phyloP scores from a whole-genome alignment of 805 yeast species.

The Saturnispora serradocipensis region DNA sequence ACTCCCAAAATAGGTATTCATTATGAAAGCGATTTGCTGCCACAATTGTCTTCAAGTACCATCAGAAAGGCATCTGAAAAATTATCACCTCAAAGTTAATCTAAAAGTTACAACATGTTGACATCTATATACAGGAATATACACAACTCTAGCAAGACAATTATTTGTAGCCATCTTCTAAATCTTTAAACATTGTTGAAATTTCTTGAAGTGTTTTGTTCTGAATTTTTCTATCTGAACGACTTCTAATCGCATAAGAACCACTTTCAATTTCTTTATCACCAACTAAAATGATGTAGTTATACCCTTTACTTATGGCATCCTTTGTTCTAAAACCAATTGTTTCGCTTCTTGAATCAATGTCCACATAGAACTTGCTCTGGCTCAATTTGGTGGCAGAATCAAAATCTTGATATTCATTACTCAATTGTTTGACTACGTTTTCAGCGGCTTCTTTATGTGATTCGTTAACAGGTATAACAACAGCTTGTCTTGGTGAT shows the following conservation, averaged over 20 bases:
- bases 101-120: neutral
- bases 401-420: slow-evolving; percentile 27
- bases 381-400: slow-evolving; percentile 48
- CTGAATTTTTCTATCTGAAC: slow-evolving; percentile 39
- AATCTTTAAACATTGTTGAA: slow-evolving; percentile 39
- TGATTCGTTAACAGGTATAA: slow-evolving; percentile 67
- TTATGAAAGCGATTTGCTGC: slow-evolving; percentile 18
- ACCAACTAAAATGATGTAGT: slow-evolving; percentile 77
- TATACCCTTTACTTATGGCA: slow-evolving; percentile 64
- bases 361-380: slow-evolving; percentile 60
- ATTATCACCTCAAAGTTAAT: neutral
- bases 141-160: neutral
- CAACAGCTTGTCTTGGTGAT: slow-evolving; percentile 80
- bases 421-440: slow-evolving; percentile 39
- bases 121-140: slow-evolving; percentile 6
- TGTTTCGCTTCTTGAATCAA: slow-evolving; percentile 68
- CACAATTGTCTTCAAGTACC: slow-evolving; percentile 13
- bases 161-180: slow-evolving; percentile 42
- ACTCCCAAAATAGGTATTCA: slow-evolving; percentile 18
- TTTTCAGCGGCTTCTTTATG: slow-evolving; percentile 48
- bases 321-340: slow-evolving; percentile 75
- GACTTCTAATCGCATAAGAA: slow-evolving; percentile 54
- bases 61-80: slow-evolving; percentile 15
- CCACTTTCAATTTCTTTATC: slow-evolving; percentile 64
- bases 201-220: slow-evolving; percentile 43